Base-by-base conservation (phyloP, 176 grass and related monocot species). In the Bothriochloa decipiens region DNA sequence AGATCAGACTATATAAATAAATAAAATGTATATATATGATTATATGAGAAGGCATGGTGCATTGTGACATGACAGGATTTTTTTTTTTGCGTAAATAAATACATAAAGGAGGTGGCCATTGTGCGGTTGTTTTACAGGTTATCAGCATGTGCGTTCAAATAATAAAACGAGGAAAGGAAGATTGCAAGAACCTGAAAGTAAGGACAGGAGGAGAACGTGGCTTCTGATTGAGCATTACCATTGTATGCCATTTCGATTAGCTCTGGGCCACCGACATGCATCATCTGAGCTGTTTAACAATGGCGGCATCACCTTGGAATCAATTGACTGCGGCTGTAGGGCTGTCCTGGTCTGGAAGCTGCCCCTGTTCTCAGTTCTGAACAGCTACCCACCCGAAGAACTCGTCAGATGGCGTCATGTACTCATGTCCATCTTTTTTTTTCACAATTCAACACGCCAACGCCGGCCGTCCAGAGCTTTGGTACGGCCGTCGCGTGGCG, bases 81-180 rank as follows among this genome's bases (percentile, higher is more conserved):
- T n/a, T n/a, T n/a, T n/a, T n/a, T n/a, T n/a, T n/a, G n/a, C n/a
- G n/a, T 47, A 47, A 49, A 28, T 27, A 47, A 28, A 79, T 16
- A 11, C 14, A 33, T 0, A 79, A 78, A 45, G 1, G 27, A 6
- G 41, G 11, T 13, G 77, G 4, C 18, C 27, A 7, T 79, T n/a
- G 42, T 80, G 63, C 62, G 26, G 42, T 36, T 67, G 42, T 68
- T 80, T 68, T 67, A 80, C 62, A 80, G 77, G 41, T 67, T 68
- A 50, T 33, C 77, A 35, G 2, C 62, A 80, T 33, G 41, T 80
- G 77, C 17, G n/a, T 1, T 64, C 25, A 50, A n/a, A 60, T 60
- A 23, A 47, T 46, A 28, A 43, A 79, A 79, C 8, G 37, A 58
- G 25, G 7, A 79, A 28, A 64, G n/a, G 27, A 8, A 6, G 25